Evolutionary conservation across 2,329 filamentous ascomycete species (phyloP), one percentile per base, ranked within the genome.

Genomic region (Clarireedia hainanense): DNA sequence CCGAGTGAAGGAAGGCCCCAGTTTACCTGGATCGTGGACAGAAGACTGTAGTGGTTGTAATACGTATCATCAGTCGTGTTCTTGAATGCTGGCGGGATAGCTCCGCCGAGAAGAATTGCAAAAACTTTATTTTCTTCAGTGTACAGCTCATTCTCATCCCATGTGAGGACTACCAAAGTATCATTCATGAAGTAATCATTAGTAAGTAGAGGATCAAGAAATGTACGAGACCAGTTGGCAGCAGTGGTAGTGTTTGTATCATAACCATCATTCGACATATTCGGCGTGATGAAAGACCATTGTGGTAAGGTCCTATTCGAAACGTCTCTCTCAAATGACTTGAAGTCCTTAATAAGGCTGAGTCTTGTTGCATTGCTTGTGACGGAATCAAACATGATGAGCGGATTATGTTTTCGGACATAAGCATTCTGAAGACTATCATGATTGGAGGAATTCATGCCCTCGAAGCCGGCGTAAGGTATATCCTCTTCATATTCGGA

Each of bases 241-340:
- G 78, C 75, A 42, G 71, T 71, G 14, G 73, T 74, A 10, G 80
- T 72, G 10, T 72, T 74, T 2, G 74, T 74, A 64, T 82, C 72
- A 63, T 88, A 85, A 36, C 83, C 85, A 63, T 86, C 80, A 60
- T 80, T 78, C 47, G 81, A 78, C 80, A 83, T 81, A 68, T 84
- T 80, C 0, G 80, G 81, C 0, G 77, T 77, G 68, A 84, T 78
- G 69, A 82, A 81, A 45, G 78, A 75, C 73, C 81, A 86, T 66
- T 87, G 84, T 3, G 84, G 84, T 6, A 88, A 73, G 20, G 71
- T 70, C 58, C 80, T 69, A 51, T 73, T 73, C n/a, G 73, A 70
- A 36, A 86, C 70, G 61, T 86, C 83, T 9, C 73, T 69, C 47
- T 80, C 71, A 69, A 88, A 86, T 55, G 75, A 71, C 26, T 77